phyloP scores from a whole-genome alignment of 73 alveolate genomes.

The Tetrahymena thermophila region DNA sequence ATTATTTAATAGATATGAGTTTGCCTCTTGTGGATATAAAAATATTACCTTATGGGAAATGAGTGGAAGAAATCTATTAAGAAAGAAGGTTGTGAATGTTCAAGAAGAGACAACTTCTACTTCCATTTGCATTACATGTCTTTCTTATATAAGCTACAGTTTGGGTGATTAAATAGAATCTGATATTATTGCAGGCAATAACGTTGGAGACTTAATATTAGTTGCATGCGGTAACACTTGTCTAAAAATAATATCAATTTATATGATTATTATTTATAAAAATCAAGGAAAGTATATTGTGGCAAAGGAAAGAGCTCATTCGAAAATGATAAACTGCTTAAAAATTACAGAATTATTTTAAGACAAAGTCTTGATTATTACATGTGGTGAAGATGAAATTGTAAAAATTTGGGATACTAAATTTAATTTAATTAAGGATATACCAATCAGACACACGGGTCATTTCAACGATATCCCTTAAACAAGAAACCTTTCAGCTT shows the following conservation, averaged over 20 bases:
- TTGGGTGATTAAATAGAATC: slow-evolving; percentile 67
- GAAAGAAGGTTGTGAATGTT: slow-evolving; percentile 27
- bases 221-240: slow-evolving; percentile 64
- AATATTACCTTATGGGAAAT: slow-evolving; percentile 81
- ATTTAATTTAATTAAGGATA: slow-evolving; percentile 37
- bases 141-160: slow-evolving; percentile 50
- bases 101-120: slow-evolving; percentile 29
- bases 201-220: slow-evolving; percentile 80
- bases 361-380: slow-evolving; percentile 54
- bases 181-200: slow-evolving; percentile 78
- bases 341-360: slow-evolving; percentile 59
- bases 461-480: slow-evolving; percentile 16
- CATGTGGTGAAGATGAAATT: slow-evolving; percentile 93
- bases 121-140: slow-evolving; percentile 26
- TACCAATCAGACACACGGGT: slow-evolving; percentile 36
- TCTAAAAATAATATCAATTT: not conserved
- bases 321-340: slow-evolving; percentile 79
- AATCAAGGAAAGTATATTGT: slow-evolving; percentile 41
- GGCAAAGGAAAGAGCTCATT: slow-evolving; percentile 81
- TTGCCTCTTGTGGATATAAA: slow-evolving; percentile 83
- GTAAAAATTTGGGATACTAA: slow-evolving; percentile 87
- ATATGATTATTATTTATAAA: too few relatives aligned
- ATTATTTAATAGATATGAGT: slow-evolving; percentile 21
- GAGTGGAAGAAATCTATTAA: slow-evolving; percentile 66
- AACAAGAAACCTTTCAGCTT: slow-evolving; percentile 27